A percentile compares a stretch with the other conserved stretches of the same genome.
Evolutionary conservation across 306 rosid genomes (phyloP).

Genomic region (Chamaecrista fasciculata): DNA sequence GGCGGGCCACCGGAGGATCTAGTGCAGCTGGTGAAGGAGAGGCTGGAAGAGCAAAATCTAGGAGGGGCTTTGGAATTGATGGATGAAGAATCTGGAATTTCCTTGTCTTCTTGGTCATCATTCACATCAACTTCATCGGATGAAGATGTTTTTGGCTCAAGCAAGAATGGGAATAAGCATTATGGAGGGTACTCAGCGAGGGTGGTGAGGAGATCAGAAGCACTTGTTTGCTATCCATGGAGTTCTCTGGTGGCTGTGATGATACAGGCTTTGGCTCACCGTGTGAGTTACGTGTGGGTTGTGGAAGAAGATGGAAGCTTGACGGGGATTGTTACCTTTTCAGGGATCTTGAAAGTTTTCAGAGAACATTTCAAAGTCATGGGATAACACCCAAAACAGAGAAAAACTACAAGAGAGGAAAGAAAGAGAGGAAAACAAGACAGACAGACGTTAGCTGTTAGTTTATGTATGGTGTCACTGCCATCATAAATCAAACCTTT

Average conservation of each 20-base stretch:
- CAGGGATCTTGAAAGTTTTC: constrained; percentile 61
- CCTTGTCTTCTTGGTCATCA: constrained; percentile 50
- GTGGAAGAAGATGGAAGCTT: constrained; percentile 69
- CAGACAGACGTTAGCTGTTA: no score
- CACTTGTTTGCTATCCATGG: constrained; percentile 67
- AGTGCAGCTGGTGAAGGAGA: constrained; percentile 62
- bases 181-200: constrained; percentile 53
- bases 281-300: constrained; percentile 82
- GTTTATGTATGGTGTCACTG: no score
- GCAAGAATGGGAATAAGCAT: constrained; percentile 53
- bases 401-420: no score
- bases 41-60: constrained; percentile 47
- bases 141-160: constrained; percentile 51
- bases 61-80: constrained; percentile 52
- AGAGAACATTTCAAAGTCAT: constrained; percentile 53
- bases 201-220: constrained; percentile 62
- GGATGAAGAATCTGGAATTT: constrained; percentile 50
- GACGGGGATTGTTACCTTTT: constrained; percentile 66
- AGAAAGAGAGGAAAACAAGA: background rate
- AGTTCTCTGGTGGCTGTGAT: constrained; percentile 88
- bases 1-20: constrained; percentile 75
- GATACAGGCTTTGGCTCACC: constrained; percentile 80
- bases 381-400: no score
- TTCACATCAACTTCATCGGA: constrained; percentile 70
- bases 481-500: no score